Percentiles rank a stretch among this genome's conserved stretches.
Evolutionary conservation across 2,329 filamentous ascomycete genomes (phyloP).

Genomic region (Tolypocladium inflatum): DNA sequence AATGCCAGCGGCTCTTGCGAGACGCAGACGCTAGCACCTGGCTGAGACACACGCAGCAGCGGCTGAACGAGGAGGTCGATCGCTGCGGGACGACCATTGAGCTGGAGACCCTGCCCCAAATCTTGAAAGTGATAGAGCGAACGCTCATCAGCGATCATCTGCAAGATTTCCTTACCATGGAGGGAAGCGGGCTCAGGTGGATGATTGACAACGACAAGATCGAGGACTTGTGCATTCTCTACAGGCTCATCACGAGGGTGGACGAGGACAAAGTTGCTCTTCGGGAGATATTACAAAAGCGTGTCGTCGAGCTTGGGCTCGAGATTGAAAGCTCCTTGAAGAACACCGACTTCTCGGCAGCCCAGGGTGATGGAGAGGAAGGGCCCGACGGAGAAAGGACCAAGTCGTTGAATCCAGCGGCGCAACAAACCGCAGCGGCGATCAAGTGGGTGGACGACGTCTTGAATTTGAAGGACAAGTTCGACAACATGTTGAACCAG

Average conservation of each 20-base stretch:
- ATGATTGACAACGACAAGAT: slow-evolving; percentile 89
- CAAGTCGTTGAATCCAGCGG: slow-evolving; percentile 38
- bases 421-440: slow-evolving; percentile 76
- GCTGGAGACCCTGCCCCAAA: slow-evolving; percentile 59
- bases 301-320: slow-evolving; percentile 69
- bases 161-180: slow-evolving; percentile 72
- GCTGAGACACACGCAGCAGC: slow-evolving; percentile 63
- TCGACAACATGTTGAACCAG: slow-evolving; percentile 65
- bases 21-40: slow-evolving; percentile 76
- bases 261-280: slow-evolving; percentile 65
- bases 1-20: slow-evolving; percentile 65
- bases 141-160: slow-evolving; percentile 73
- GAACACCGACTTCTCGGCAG: slow-evolving; percentile 42
- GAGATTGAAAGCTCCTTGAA: slow-evolving; percentile 67
- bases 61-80: slow-evolving; percentile 71
- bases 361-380: slow-evolving; percentile 33
- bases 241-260: slow-evolving; percentile 67
- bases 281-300: slow-evolving; percentile 59
- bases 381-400: slow-evolving; percentile 31
- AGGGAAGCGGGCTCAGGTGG: slow-evolving; percentile 70
- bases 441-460: slow-evolving; percentile 96
- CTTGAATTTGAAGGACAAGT: slow-evolving; percentile 75
- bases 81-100: slow-evolving; percentile 79
- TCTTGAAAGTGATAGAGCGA: slow-evolving; percentile 67
- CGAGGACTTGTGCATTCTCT: slow-evolving; percentile 72